Conservation (phyloP, 257 asterid species). For the Perilla frutescens region DNA sequence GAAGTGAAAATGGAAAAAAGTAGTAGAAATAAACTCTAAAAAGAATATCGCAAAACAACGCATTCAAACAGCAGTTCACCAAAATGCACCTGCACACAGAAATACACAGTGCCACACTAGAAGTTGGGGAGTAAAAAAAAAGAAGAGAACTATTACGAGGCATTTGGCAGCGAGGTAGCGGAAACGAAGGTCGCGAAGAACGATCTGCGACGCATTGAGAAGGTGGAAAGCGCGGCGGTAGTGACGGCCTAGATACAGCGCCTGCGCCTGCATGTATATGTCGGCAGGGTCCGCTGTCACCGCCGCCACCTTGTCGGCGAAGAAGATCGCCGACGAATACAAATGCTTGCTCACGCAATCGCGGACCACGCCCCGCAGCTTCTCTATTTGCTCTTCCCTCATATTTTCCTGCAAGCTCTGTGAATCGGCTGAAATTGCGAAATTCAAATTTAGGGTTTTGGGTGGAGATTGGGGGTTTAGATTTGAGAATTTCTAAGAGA, state of each 20-base stretch:
- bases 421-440: constrained; percentile 15
- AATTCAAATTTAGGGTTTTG: constrained; percentile 36
- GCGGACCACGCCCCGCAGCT: constrained; percentile 87
- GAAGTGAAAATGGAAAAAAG: constrained; percentile 7
- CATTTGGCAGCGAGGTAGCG: constrained; percentile 99
- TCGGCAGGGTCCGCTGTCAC: constrained; percentile 95
- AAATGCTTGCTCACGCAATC: constrained; percentile 98
- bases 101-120: neutral
- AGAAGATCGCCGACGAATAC: constrained; percentile 95
- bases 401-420: constrained; percentile 34
- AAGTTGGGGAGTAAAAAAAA: constrained; percentile 11
- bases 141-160: constrained; percentile 56
- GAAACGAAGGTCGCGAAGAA: constrained; percentile 97
- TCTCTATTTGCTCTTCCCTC: constrained; percentile 93
- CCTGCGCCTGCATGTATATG: constrained; percentile 99
- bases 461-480: constrained; percentile 36
- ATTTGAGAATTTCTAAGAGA: constrained; percentile 24
- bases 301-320: constrained; percentile 99
- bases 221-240: constrained; percentile 97
- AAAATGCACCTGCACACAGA: constrained; percentile 6
- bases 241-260: constrained; percentile 90
- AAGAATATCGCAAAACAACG: neutral
- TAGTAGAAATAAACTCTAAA: neutral
- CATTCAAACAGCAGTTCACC: neutral
- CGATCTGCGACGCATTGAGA: constrained; percentile 92